Conservation (phyloP, 805 yeast genomes). For the Yarrowia alimentaria region DNA sequence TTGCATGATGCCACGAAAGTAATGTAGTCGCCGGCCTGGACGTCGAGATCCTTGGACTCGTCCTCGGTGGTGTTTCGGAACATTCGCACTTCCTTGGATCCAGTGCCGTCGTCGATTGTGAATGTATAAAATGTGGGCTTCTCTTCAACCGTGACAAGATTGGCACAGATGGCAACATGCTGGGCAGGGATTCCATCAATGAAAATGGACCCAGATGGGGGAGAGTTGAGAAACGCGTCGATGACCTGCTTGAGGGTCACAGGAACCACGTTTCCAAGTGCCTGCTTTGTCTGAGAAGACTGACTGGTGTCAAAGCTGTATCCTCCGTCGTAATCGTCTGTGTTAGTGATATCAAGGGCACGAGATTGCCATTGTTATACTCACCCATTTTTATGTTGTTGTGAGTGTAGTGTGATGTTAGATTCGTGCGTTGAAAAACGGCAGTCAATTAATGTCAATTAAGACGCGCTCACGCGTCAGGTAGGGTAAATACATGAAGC, state of each 20-base stretch:
- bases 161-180: conserved; percentile 56
- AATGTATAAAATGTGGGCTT: conserved; percentile 47
- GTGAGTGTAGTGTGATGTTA: no score
- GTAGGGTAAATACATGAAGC: no score
- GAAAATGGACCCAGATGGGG: conserved; percentile 56
- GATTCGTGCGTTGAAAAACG: no score
- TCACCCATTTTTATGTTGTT: no score
- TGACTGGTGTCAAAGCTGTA: conserved; percentile 25
- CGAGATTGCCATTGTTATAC: no score
- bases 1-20: conserved; percentile 48
- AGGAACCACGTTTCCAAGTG: conserved; percentile 44
- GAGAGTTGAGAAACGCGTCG: conserved; percentile 51
- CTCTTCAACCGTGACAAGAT: conserved; percentile 47
- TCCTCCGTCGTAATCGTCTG: conserved; percentile 30
- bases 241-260: conserved; percentile 64
- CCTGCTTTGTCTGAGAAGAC: no score
- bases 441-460: no score
- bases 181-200: conserved; percentile 56
- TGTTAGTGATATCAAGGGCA: no score
- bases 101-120: conserved; percentile 68
- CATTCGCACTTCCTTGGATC: conserved; percentile 57
- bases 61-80: conserved; percentile 36
- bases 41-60: conserved; percentile 37
- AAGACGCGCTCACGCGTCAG: no score
- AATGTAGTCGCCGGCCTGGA: conserved; percentile 48